These are phyloP conservation scores for Colletotrichum liriopes DNA, from an alignment of 2,329 filamentous ascomycete species.

Conservation along the genomic window DNA sequence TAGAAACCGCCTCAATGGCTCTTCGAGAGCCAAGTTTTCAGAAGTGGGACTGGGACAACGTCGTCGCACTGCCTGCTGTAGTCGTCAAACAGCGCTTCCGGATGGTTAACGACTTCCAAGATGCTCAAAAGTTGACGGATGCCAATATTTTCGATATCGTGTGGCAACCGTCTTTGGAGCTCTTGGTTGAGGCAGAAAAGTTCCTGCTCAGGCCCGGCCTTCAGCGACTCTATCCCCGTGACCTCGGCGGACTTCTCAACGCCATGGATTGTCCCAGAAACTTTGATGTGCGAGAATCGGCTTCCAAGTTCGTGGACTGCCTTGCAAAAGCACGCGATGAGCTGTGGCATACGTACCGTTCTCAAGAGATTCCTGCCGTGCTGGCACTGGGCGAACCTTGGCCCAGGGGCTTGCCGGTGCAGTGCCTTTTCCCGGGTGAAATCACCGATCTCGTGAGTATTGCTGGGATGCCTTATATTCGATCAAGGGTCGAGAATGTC, in stretches of 20 bases:
- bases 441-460: background rate
- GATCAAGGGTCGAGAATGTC: background rate
- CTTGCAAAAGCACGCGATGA: constrained; percentile 17
- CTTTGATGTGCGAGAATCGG: background rate
- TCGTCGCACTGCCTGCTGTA: constrained; percentile 6
- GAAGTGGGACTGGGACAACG: background rate
- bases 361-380: constrained; percentile 16
- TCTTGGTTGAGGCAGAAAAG: constrained; percentile 10
- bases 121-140: constrained; percentile 3
- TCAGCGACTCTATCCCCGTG: background rate
- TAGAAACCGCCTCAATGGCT: constrained; percentile 25
- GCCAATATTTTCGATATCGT: background rate
- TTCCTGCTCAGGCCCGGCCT: background rate
- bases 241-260: constrained; percentile 2
- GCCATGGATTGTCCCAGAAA: background rate
- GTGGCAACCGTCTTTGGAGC: constrained; percentile 17
- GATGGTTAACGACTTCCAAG: constrained; percentile 4
- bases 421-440: background rate
- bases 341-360: constrained; percentile 8
- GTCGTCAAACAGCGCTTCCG: constrained; percentile 10
- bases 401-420: constrained; percentile 15
- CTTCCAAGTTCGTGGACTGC: constrained; percentile 6
- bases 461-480: background rate
- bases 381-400: constrained; percentile 2
- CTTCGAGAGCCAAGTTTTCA: constrained; percentile 27